Conservation (phyloP, 371 early-diverging fungal species). For the Mucor plumbeus region DNA sequence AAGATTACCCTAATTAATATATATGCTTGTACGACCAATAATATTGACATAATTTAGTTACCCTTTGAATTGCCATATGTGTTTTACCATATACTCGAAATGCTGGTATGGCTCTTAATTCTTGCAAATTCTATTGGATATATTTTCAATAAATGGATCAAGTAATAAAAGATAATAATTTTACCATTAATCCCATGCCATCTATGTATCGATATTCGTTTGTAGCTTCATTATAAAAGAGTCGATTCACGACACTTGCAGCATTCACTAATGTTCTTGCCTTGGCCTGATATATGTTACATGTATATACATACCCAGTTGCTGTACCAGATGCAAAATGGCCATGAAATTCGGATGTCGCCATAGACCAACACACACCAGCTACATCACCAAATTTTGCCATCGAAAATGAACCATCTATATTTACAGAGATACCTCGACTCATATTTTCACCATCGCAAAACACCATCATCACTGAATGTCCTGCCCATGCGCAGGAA, state of each 20-base stretch:
- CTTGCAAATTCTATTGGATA: not conserved
- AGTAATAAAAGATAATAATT: too few species aligned
- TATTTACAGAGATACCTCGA: not conserved
- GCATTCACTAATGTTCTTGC: not conserved
- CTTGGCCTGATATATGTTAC: slow-evolving; percentile 19
- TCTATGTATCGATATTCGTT: slow-evolving; percentile 25
- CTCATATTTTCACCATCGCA: slow-evolving; percentile 10
- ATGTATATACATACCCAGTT: slow-evolving; percentile 15
- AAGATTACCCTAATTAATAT: not conserved
- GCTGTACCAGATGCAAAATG: slow-evolving; percentile 16
- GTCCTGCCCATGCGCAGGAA: slow-evolving; percentile 1
- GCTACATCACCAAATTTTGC: slow-evolving; percentile 5
- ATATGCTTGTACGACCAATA: not conserved
- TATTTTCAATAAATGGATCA: not conserved
- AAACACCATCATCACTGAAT: not conserved
- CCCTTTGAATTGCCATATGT: slow-evolving; percentile 23
- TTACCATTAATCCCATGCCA: slow-evolving; percentile 21
- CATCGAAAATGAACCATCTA: not conserved
- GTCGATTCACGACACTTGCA: slow-evolving; percentile 10
- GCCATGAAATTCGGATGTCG: slow-evolving; percentile 19
- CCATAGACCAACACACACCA: slow-evolving; percentile 22
- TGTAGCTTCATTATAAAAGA: slow-evolving; percentile 21
- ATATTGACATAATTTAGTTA: not conserved
- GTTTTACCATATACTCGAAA: slow-evolving; percentile 18
- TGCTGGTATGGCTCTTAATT: slow-evolving; percentile 5